Evolutionary conservation across 2,329 filamentous ascomycete species (phyloP).

Genomic region (Lithohypha guttulata): DNA sequence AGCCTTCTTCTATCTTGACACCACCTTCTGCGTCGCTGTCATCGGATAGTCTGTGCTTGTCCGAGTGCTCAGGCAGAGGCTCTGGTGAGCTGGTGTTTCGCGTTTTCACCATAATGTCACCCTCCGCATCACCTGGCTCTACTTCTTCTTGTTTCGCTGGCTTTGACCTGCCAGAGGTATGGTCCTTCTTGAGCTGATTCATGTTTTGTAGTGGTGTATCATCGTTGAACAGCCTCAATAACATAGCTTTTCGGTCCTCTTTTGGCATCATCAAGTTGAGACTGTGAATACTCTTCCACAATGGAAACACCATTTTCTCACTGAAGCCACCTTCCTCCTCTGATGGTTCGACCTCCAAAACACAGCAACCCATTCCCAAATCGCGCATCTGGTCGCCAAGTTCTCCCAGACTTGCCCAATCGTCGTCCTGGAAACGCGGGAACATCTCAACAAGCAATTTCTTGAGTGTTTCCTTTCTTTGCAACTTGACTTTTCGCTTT

Average conservation of each 20-base stretch:
- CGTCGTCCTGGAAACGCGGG: slow-evolving; percentile 67
- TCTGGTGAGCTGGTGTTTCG: slow-evolving; percentile 18
- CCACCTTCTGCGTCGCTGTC: slow-evolving; percentile 6
- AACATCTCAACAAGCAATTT: slow-evolving; percentile 93
- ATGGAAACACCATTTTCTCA: slow-evolving; percentile 76
- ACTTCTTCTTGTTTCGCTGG: background rate
- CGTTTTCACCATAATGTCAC: background rate
- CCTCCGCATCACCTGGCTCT: slow-evolving; percentile 5
- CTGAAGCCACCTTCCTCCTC: slow-evolving; percentile 49
- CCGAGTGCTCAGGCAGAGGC: slow-evolving; percentile 1
- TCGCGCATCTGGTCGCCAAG: slow-evolving; percentile 73
- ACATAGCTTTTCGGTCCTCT: slow-evolving; percentile 86
- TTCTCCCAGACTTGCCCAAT: slow-evolving; percentile 68
- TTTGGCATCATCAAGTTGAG: slow-evolving; percentile 97
- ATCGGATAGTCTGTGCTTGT: background rate
- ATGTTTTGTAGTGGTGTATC: slow-evolving; percentile 69
- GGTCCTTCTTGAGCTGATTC: slow-evolving; percentile 6
- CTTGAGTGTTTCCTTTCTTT: slow-evolving; percentile 67
- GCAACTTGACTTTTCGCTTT: slow-evolving; percentile 61
- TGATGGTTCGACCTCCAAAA: slow-evolving; percentile 71
- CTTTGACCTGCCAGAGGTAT: slow-evolving; percentile 3
- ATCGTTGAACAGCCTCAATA: slow-evolving; percentile 84
- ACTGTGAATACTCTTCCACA: slow-evolving; percentile 88
- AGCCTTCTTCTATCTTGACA: slow-evolving; percentile 1
- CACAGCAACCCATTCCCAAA: slow-evolving; percentile 82